Percentiles rank a stretch among this genome's conserved stretches.
These are phyloP conservation scores for Monosporascus sp. DNA, from an alignment of 2,329 filamentous ascomycete species.

Conservation along the genomic window DNA sequence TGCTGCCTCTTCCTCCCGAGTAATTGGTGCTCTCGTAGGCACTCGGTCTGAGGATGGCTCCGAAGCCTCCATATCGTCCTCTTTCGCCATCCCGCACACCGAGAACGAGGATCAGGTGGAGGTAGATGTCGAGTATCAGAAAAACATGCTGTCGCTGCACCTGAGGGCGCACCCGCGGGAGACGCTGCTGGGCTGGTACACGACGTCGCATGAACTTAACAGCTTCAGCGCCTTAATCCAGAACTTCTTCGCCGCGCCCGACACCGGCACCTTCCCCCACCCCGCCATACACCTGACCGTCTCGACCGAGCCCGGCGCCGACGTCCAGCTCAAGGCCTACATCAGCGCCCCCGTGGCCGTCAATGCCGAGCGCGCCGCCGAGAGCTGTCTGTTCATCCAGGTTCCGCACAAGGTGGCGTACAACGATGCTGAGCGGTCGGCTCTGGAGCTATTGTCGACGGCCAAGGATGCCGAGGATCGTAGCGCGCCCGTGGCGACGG, in stretches of 20 bases:
- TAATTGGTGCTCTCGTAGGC: conserved; percentile 93
- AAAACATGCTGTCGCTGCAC: conserved; percentile 95
- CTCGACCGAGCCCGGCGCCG: conserved; percentile 79
- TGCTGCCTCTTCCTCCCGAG: conserved; percentile 71
- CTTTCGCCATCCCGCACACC: conserved; percentile 97
- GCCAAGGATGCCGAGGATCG: conserved; percentile 77
- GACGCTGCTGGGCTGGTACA: conserved; percentile 96
- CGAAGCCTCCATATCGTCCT: conserved; percentile 91
- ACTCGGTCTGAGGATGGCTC: conserved; percentile 93
- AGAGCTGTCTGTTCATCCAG: conserved; percentile 95
- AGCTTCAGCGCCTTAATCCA: conserved; percentile 98
- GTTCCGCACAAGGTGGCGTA: conserved; percentile 94
- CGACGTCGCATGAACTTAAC: conserved; percentile 93
- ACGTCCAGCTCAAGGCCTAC: conserved; percentile 88
- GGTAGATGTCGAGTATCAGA: conserved; percentile 99
- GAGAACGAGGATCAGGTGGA: conserved; percentile 98
- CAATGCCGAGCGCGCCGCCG: conserved; percentile 87
- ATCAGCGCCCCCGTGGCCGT: conserved; percentile 94
- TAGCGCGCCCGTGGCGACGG: conserved; percentile 68
- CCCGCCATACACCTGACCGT: conserved; percentile 97
- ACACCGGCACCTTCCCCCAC: conserved; percentile 94
- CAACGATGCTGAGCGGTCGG: conserved; percentile 58
- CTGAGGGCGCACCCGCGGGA: conserved; percentile 92
- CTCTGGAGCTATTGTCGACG: conserved; percentile 75
- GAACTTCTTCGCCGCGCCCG: conserved; percentile 97